These are phyloP conservation scores for Lodderomyces orthopsilosis DNA, from an alignment of 1,139 yeast genomes.

Conservation along the genomic window DNA sequence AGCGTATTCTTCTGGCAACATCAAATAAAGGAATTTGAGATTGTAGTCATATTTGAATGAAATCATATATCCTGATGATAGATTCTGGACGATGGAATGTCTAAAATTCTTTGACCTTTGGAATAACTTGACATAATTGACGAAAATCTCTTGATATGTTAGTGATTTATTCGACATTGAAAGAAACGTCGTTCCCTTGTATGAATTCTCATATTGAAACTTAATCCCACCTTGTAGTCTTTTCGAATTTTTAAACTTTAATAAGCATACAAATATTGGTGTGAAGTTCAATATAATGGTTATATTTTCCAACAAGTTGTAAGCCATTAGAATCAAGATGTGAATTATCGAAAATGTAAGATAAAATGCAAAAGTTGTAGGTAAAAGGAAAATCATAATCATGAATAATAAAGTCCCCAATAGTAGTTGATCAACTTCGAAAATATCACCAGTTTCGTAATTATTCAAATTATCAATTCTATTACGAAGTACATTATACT, in stretches of 20 bases:
- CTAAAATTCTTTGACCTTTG: constrained; percentile 32
- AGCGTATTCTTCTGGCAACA: constrained; percentile 39
- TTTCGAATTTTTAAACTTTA: constrained; percentile 76
- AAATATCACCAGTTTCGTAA: constrained; percentile 51
- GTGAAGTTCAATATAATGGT: constrained; percentile 74
- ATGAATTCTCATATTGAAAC: constrained; percentile 28
- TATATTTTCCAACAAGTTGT: constrained; percentile 57
- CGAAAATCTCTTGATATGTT: constrained; percentile 36
- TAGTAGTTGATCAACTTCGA: constrained; percentile 81
- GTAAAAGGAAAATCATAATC: constrained; percentile 70
- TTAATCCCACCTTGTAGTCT: constrained; percentile 88
- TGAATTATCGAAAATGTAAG: constrained; percentile 65
- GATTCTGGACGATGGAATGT: constrained; percentile 24
- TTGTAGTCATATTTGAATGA: constrained; percentile 28
- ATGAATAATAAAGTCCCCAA: constrained; percentile 88
- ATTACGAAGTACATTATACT: constrained; percentile 75
- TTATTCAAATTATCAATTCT: constrained; percentile 66
- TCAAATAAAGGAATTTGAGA: constrained; percentile 38
- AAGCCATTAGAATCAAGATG: constrained; percentile 46
- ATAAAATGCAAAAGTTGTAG: constrained; percentile 87
- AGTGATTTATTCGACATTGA: constrained; percentile 39
- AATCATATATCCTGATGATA: constrained; percentile 32
- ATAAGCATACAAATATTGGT: constrained; percentile 78
- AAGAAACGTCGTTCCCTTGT: constrained; percentile 23
- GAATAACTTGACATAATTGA: constrained; percentile 32